Conservation (phyloP, 768 basidiomycete genomes). For the Podaxis carcinomalis region DNA sequence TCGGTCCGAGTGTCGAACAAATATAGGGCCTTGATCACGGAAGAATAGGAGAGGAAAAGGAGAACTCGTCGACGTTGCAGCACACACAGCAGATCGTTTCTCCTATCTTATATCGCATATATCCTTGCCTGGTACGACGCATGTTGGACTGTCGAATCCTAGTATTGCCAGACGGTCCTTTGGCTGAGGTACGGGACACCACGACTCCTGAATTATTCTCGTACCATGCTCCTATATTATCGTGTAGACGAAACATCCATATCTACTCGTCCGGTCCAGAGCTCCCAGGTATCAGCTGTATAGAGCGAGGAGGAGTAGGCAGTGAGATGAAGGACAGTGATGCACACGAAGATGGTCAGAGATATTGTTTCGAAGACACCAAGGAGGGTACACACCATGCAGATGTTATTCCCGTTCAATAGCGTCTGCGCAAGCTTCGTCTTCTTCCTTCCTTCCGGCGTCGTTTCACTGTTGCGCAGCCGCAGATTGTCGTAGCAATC, state of each 20-base stretch:
- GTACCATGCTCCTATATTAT: neutral
- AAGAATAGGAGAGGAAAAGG: too few relatives aligned
- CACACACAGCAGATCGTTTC: too few relatives aligned
- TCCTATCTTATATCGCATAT: too few relatives aligned
- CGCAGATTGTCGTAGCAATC: neutral
- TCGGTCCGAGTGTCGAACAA: too few relatives aligned
- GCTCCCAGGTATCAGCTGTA: constrained; percentile 36
- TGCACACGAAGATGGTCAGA: neutral
- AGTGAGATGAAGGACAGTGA: neutral
- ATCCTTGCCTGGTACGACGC: too few relatives aligned
- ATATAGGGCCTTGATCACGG: too few relatives aligned
- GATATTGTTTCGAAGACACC: neutral
- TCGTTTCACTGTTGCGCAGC: constrained; percentile 60
- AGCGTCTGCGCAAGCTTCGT: constrained; percentile 86
- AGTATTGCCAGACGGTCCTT: too few relatives aligned
- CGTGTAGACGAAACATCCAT: neutral
- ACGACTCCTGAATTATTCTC: neutral
- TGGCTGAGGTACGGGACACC: too few relatives aligned
- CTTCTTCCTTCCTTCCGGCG: constrained; percentile 75
- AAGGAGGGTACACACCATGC: constrained; percentile 61
- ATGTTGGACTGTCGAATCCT: too few relatives aligned
- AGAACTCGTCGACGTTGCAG: too few relatives aligned
- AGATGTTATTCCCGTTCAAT: constrained; percentile 93
- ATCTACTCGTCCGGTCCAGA: constrained; percentile 23
- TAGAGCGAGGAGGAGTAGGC: neutral